Percentiles rank a stretch among this genome's conserved stretches.
phyloP scores from a whole-genome alignment of 139 green algal species.

The Auxenochlorella pyrenoidosa region DNA sequence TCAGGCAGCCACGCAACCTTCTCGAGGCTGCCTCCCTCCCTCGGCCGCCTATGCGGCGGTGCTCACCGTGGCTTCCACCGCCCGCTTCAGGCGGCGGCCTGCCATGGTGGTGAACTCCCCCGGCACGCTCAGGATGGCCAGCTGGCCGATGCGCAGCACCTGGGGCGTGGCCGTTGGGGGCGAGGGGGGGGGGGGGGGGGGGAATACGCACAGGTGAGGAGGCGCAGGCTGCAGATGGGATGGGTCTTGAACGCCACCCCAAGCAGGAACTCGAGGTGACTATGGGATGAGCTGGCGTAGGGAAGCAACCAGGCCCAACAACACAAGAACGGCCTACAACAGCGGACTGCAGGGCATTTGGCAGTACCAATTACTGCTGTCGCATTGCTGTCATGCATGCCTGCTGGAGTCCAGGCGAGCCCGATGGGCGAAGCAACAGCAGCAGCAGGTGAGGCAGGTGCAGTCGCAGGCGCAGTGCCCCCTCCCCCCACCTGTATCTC shows the following conservation, averaged over 20 bases:
- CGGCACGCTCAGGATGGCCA: slow-evolving; percentile 73
- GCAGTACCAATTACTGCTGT: no score
- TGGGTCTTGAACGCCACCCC: no score
- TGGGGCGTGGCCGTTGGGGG: neutral
- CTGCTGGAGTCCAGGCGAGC: no score
- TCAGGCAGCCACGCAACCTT: neutral
- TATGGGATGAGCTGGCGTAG: no score
- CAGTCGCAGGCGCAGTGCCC: neutral
- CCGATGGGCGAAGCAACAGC: no score
- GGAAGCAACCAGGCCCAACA: no score
- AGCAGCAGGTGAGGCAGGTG: neutral
- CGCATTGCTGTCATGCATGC: no score
- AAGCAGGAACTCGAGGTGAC: no score
- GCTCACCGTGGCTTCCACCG: slow-evolving; percentile 57
- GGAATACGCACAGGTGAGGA: neutral
- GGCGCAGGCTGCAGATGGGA: no score
- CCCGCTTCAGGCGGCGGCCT: slow-evolving; percentile 67
- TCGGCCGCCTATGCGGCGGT: neutral
- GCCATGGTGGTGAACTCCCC: slow-evolving; percentile 90
- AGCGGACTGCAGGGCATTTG: no score
- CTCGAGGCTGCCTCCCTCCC: neutral
- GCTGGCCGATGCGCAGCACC: slow-evolving; percentile 60
- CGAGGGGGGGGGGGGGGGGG: no score
- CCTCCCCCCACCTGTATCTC: slow-evolving; percentile 45
- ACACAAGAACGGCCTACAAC: no score